Conservation (phyloP, 225 moss, liverwort and hornwort species). For the Pseudoscleropodium purum region DNA sequence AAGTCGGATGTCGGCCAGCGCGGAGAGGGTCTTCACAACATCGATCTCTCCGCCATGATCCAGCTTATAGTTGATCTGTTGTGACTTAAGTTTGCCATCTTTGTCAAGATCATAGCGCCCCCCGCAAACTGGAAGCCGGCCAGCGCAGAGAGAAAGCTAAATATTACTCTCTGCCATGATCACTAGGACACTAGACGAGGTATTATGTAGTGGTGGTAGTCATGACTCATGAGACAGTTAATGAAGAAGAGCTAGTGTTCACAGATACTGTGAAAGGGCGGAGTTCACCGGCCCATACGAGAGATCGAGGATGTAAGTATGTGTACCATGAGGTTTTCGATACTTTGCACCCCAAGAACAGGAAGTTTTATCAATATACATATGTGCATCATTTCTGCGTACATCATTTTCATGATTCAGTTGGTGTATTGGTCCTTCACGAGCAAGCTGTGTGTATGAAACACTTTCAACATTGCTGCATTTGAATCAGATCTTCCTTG, state of each 20-base stretch:
- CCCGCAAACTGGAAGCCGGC: background rate
- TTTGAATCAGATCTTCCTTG: background rate
- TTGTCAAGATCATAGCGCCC: background rate
- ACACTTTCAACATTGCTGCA: background rate
- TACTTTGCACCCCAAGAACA: background rate
- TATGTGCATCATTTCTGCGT: background rate
- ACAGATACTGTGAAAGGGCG: background rate
- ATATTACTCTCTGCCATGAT: background rate
- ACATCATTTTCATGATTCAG: background rate
- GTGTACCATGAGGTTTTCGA: conserved; percentile 16
- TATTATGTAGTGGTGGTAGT: background rate
- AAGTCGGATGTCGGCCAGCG: conserved; percentile 2
- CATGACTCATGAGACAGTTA: background rate
- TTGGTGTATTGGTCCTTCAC: background rate
- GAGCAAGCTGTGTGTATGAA: background rate
- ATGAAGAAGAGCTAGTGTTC: background rate
- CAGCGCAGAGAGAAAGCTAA: background rate
- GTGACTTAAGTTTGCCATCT: background rate
- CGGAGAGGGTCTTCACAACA: background rate
- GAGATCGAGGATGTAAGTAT: conserved; percentile 8
- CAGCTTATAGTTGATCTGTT: background rate
- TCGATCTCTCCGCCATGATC: background rate
- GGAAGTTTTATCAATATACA: background rate
- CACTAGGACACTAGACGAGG: background rate
- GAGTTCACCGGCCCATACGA: background rate